Evolutionary conservation across 1,284 basidiomycete genomes (phyloP), one percentile per base, ranked within the genome.

Genomic region (Singerocomus inundabilis): DNA sequence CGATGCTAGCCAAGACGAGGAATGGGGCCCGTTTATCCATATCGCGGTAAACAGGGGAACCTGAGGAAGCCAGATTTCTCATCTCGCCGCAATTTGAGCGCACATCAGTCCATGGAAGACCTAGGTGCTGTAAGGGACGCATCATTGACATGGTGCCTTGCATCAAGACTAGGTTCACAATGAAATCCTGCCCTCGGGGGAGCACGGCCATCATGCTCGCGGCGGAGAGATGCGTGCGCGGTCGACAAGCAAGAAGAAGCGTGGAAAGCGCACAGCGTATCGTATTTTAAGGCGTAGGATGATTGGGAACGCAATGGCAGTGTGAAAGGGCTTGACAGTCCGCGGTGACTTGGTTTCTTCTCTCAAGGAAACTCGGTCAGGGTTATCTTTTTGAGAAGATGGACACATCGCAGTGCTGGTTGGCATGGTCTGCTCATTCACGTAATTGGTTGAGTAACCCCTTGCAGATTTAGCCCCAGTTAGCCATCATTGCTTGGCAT

Each of bases 141-240:
- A 51, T 42, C 37, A 44, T 36, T 30, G 36, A 35, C 41, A 42
- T 35, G 38, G 60, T 57, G 47, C 52, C 52, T 61, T 49, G 48
- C 46, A 37, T 48, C 32, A 46, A 36, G 34, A 37, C 46, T 40
- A 40, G 36, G 48, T 64, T 66, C 64, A 36, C 38, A 47, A 63
- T 67, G 65, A 66, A 63, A 60, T 37, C 63, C 59, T 64, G 51
- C 63, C 52, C 36, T 49, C 16, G 39, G 44, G 37, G 46, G 48
- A 53, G 48, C 42, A 44, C 56, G 30, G 31, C 37, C 48, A 40
- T 50, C 53, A 38, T 51, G 49, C 51, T 49, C 25, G 45, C 34
- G 13, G 44, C 46, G 57, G 50, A 45, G 45, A 43, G 39, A 36
- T 18, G 43, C 43, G 16, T 18, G 30, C 25, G 32, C 53, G 31